Evolutionary conservation across 2,329 filamentous ascomycete genomes (phyloP).

Genomic region (Tolypocladium inflatum): DNA sequence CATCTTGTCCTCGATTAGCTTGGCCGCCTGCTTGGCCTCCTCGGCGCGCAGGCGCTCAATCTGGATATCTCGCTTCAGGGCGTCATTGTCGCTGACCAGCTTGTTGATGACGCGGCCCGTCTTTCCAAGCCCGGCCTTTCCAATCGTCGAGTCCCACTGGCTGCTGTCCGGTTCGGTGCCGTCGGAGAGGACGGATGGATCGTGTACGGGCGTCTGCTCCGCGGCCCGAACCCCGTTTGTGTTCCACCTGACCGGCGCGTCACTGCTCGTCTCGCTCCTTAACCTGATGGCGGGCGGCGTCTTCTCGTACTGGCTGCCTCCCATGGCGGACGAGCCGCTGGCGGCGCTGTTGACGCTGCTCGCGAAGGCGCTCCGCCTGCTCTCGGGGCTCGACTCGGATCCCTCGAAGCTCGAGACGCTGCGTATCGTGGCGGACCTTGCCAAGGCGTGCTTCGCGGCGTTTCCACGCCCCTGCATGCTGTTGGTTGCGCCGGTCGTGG

Average conservation of each 20-base stretch:
- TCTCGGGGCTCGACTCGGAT: conserved; percentile 34
- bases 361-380: conserved; percentile 42
- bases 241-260: conserved; percentile 22
- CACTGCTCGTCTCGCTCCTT: conserved; percentile 19
- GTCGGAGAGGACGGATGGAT: conserved; percentile 17
- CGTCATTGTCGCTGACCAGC: conserved; percentile 72
- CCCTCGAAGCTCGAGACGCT: conserved; percentile 47
- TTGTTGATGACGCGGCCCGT: conserved; percentile 73
- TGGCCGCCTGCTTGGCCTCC: conserved; percentile 60
- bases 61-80: conserved; percentile 62
- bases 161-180: conserved; percentile 23
- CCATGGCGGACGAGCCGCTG: conserved; percentile 35
- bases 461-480: conserved; percentile 25
- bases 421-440: conserved; percentile 40
- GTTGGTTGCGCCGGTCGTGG: conserved; percentile 29
- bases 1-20: conserved; percentile 62
- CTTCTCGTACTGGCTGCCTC: conserved; percentile 22
- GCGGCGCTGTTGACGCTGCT: conserved; percentile 46
- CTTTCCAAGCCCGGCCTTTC: conserved; percentile 62
- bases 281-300: conserved; percentile 24
- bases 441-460: conserved; percentile 21
- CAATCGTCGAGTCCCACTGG: conserved; percentile 57
- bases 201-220: conserved; percentile 15
- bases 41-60: conserved; percentile 57
- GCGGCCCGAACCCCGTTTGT: conserved; percentile 19